phyloP scores from a whole-genome alignment of 2,329 filamentous ascomycete species.

The Davidsoniella virescens region DNA sequence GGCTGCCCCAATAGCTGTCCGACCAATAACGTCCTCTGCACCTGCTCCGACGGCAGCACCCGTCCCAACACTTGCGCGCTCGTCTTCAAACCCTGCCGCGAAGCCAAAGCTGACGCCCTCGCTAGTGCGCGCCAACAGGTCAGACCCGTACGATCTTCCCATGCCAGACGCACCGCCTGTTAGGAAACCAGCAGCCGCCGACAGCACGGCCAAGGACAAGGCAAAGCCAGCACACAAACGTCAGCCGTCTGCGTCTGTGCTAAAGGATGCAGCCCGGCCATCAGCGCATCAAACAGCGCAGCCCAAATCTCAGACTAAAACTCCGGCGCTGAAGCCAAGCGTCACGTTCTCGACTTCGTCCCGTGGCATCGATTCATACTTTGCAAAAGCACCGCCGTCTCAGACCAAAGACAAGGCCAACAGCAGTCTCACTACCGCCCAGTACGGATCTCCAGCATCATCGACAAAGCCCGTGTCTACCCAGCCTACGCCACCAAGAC shows the following conservation, averaged over 20 bases:
- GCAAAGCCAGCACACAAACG: background rate
- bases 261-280: background rate
- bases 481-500: background rate
- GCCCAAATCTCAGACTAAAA: background rate
- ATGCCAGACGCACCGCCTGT: constrained; percentile 12
- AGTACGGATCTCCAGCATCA: background rate
- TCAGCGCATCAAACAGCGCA: background rate
- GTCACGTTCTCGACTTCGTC: constrained; percentile 4
- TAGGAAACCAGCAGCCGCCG: background rate
- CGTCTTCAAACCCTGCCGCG: background rate
- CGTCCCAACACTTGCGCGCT: constrained; percentile 4
- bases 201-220: background rate
- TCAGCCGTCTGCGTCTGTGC: background rate
- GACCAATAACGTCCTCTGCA: background rate
- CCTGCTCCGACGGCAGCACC: background rate
- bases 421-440: background rate
- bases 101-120: background rate
- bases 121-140: constrained; percentile 4
- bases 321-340: background rate
- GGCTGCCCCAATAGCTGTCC: background rate
- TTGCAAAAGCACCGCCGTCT: constrained; percentile 1
- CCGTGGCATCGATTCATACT: constrained; percentile 11
- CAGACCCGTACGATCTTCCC: constrained; percentile 11
- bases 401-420: background rate
- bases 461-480: background rate